These are phyloP conservation scores for Plantago lanceolata DNA, from an alignment of 305 asterid genomes.

Conservation along the genomic window DNA sequence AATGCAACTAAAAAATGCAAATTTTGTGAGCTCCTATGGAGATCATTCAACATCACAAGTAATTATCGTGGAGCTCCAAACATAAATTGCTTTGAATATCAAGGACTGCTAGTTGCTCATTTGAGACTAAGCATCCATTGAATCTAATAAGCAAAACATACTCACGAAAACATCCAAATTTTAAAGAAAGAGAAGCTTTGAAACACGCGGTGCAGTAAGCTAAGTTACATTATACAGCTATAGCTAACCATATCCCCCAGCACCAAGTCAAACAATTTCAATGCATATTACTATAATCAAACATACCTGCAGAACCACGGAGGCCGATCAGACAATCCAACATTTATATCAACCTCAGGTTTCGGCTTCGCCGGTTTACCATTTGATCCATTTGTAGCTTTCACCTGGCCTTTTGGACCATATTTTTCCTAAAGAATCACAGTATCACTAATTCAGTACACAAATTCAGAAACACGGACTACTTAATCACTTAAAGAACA, in stretches of 20 bases:
- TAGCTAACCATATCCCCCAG: constrained; percentile 1
- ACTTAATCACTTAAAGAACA: neutral
- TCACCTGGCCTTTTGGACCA: constrained; percentile 87
- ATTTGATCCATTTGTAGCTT: constrained; percentile 46
- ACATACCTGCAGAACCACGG: constrained; percentile 97
- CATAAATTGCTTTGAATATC: too few species aligned
- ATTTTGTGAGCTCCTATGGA: neutral
- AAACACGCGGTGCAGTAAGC: too few species aligned
- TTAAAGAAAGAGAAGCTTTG: too few species aligned
- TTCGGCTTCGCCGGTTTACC: constrained; percentile 57
- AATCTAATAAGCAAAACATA: too few species aligned
- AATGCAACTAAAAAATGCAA: neutral
- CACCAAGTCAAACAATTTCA: neutral
- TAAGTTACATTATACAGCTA: neutral
- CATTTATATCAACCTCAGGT: constrained; percentile 76
- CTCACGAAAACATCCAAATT: too few species aligned
- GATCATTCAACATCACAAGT: neutral
- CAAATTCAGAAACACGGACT: neutral
- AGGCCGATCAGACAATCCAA: constrained; percentile 73
- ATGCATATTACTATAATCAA: neutral
- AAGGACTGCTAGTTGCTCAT: too few species aligned
- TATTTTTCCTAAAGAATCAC: constrained; percentile 67
- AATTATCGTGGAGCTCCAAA: too few species aligned
- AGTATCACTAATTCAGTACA: neutral
- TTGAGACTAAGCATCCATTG: too few species aligned